phyloP scores from a whole-genome alignment of 129 eudicot genomes.

The Cynara cardunculus region DNA sequence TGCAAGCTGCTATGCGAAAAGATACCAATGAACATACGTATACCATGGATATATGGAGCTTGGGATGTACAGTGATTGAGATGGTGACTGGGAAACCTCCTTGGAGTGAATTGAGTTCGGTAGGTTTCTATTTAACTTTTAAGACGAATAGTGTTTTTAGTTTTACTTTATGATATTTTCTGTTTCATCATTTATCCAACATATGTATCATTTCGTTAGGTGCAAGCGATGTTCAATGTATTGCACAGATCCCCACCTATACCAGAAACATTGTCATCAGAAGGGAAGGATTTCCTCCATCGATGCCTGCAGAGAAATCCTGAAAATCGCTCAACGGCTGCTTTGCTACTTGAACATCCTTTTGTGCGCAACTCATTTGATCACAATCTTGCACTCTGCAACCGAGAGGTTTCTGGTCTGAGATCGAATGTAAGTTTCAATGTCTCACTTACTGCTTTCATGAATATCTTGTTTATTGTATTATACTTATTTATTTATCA shows the following conservation, averaged over 20 bases:
- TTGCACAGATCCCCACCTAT: conserved; percentile 61
- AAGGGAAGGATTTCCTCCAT: conserved; percentile 78
- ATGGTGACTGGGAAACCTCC: conserved; percentile 95
- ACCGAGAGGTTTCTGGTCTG: conserved; percentile 39
- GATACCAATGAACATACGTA: conserved; percentile 61
- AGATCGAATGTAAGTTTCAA: conserved; percentile 42
- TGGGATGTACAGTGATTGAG: conserved; percentile 94
- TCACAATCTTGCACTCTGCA: conserved; percentile 33
- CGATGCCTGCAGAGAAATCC: conserved; percentile 78
- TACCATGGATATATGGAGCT: conserved; percentile 94
- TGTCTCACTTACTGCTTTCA: neutral
- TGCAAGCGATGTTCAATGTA: conserved; percentile 79
- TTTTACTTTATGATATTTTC: neutral
- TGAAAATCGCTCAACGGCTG: conserved; percentile 77
- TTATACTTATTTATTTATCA: neutral
- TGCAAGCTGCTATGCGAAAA: conserved; percentile 76
- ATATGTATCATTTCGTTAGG: conserved; percentile 39
- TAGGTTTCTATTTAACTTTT: conserved; percentile 18
- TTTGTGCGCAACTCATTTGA: conserved; percentile 49
- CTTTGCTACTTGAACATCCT: conserved; percentile 67
- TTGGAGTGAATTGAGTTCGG: conserved; percentile 68
- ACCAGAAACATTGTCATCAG: conserved; percentile 73
- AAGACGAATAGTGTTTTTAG: neutral
- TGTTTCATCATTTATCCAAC: neutral
- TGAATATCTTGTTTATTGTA: neutral